phyloP scores from a whole-genome alignment of 169 alveolate genomes.

The Theileria parva region DNA sequence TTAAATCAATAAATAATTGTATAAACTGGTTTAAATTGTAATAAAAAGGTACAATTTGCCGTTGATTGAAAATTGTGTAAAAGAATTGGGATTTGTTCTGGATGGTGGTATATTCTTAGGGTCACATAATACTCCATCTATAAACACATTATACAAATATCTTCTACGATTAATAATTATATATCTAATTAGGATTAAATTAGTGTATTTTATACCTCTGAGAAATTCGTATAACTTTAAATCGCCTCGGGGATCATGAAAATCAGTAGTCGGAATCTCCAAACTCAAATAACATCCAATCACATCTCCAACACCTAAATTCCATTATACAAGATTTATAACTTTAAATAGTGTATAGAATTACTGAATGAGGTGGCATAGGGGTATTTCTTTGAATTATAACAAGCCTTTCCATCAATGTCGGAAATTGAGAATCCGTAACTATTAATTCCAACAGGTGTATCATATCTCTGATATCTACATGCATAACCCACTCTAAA shows the following conservation, averaged over 20 bases:
- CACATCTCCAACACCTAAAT: constrained; percentile 65
- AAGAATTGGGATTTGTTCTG: constrained; percentile 69
- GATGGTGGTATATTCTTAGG: constrained; percentile 77
- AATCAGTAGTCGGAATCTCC: constrained; percentile 57
- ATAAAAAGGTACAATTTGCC: constrained; percentile 55
- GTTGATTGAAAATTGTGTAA: constrained; percentile 78
- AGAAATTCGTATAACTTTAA: constrained; percentile 76
- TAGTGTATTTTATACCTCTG: constrained; percentile 54
- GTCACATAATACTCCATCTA: constrained; percentile 82
- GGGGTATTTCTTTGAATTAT: constrained; percentile 15
- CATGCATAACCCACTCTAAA: constrained; percentile 86
- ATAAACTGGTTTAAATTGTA: neutral
- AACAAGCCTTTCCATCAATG: constrained; percentile 38
- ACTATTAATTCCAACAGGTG: constrained; percentile 76
- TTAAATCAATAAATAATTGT: neutral
- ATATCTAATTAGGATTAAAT: neutral
- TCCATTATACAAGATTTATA: neutral
- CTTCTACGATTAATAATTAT: too few relatives aligned
- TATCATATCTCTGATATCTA: constrained; percentile 80
- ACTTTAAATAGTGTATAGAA: neutral
- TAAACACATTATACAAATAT: neutral
- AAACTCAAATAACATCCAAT: constrained; percentile 74
- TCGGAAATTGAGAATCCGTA: constrained; percentile 70
- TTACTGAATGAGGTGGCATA: constrained; percentile 52
- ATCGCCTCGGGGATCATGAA: constrained; percentile 81